phyloP scores from a whole-genome alignment of 164 flowering plant species.

The Cinnamomum chago region DNA sequence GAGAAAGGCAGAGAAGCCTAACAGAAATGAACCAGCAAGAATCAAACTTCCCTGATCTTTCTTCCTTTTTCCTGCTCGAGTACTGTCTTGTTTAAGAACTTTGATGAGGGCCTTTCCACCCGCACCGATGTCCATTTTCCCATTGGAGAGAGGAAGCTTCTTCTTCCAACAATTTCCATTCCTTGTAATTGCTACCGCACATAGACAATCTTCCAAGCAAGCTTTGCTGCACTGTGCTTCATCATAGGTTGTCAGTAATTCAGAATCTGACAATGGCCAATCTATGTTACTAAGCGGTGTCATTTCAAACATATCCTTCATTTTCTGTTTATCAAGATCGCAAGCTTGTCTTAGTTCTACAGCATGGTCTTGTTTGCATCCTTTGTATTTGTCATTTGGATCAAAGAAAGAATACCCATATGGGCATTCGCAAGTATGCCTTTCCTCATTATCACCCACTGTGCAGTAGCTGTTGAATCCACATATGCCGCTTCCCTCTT shows the following conservation, averaged over 20 bases:
- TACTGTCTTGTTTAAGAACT: constrained; percentile 13
- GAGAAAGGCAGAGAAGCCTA: constrained; percentile 36
- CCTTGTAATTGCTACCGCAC: constrained; percentile 36
- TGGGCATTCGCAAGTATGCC: constrained; percentile 41
- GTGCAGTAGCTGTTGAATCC: constrained; percentile 47
- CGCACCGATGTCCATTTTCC: constrained; percentile 11
- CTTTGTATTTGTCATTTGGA: constrained; percentile 27
- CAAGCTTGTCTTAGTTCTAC: constrained; percentile 23
- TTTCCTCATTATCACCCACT: constrained; percentile 10
- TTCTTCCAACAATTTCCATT: constrained; percentile 47
- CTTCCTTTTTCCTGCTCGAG: not conserved
- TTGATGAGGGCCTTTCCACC: constrained; percentile 30
- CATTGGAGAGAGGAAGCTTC: constrained; percentile 34
- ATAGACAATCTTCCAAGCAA: constrained; percentile 48
- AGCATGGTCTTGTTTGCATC: constrained; percentile 35
- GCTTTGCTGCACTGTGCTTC: constrained; percentile 32
- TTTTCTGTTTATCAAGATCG: not conserved
- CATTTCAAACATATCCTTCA: constrained; percentile 15
- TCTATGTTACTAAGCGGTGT: constrained; percentile 17
- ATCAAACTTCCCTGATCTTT: constrained; percentile 13
- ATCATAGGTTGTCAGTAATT: not conserved
- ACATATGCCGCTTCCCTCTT: constrained; percentile 38
- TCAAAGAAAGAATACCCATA: constrained; percentile 29
- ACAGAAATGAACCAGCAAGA: constrained; percentile 20
- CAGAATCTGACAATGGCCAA: constrained; percentile 40